phyloP scores from a whole-genome alignment of 2,329 filamentous ascomycete species.

The Paecilomyces sp. region DNA sequence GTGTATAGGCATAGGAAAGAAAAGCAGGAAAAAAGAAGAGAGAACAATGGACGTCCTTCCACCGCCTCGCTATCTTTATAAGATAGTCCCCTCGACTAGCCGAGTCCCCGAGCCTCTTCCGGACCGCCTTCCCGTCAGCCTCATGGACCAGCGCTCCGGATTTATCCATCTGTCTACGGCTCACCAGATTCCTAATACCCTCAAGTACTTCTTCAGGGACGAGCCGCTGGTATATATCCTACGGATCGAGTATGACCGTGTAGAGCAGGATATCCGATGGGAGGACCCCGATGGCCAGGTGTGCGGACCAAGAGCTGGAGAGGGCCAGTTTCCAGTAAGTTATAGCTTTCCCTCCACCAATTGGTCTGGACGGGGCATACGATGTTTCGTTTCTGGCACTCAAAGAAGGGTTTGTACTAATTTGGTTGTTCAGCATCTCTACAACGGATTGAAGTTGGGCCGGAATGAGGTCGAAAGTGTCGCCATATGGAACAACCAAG shows the following conservation, averaged over 20 bases:
- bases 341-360: neutral
- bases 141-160: slow-evolving; percentile 26
- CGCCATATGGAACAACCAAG: slow-evolving; percentile 28
- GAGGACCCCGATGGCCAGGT: slow-evolving; percentile 30
- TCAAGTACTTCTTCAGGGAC: slow-evolving; percentile 30
- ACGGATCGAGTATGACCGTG: slow-evolving; percentile 24
- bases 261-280: slow-evolving; percentile 26
- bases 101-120: slow-evolving; percentile 29
- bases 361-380: too few relatives aligned
- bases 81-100: slow-evolving; percentile 28
- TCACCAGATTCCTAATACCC: slow-evolving; percentile 29
- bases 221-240: slow-evolving; percentile 31
- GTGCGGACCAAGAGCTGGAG: slow-evolving; percentile 26
- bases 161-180: slow-evolving; percentile 34
- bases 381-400: too few relatives aligned
- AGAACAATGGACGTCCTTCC: slow-evolving; percentile 12
- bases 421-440: slow-evolving; percentile 23
- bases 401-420: neutral
- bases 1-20: neutral
- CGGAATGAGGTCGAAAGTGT: slow-evolving; percentile 31
- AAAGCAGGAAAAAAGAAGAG: neutral
- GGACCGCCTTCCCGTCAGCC: slow-evolving; percentile 28
- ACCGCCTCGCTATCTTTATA: slow-evolving; percentile 30
- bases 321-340: slow-evolving; percentile 34
- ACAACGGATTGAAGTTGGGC: slow-evolving; percentile 30